Evolutionary conservation across 768 basidiomycete species (phyloP).

Genomic region (Kwoniella dejecticola): DNA sequence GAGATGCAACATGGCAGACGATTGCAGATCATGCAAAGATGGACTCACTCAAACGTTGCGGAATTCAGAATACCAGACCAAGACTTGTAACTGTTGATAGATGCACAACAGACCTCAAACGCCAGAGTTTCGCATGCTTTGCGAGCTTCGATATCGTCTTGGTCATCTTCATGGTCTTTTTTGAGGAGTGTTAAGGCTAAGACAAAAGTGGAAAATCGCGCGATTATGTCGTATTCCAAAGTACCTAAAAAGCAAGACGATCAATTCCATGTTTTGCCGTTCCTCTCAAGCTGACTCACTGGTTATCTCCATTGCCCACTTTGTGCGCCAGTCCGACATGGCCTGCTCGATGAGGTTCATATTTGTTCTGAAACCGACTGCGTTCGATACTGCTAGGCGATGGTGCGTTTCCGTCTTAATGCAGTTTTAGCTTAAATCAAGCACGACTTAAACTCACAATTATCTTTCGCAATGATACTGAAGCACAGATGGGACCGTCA

Average conservation of each 20-base stretch:
- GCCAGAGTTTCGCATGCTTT: constrained; percentile 16
- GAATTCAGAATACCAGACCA: constrained; percentile 25
- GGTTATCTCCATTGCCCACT: constrained; percentile 15
- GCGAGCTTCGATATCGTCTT: constrained; percentile 6
- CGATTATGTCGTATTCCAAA: constrained; percentile 26
- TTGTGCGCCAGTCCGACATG: constrained; percentile 12
- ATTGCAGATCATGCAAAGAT: too few relatives aligned
- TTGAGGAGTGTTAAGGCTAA: constrained; percentile 11
- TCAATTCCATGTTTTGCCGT: neutral
- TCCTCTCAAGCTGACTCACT: constrained; percentile 2
- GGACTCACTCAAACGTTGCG: constrained; percentile 25
- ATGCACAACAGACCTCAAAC: constrained; percentile 21
- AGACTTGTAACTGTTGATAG: constrained; percentile 23
- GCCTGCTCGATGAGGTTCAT: constrained; percentile 6
- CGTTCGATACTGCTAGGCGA: neutral
- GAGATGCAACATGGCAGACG: too few relatives aligned
- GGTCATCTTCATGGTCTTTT: constrained; percentile 6
- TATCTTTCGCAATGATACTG: constrained; percentile 18
- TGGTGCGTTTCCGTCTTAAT: constrained; percentile 14
- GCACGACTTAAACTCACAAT: constrained; percentile 8
- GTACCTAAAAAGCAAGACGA: constrained; percentile 3
- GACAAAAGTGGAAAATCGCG: constrained; percentile 19
- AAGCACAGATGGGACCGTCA: constrained; percentile 19
- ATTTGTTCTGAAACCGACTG: constrained; percentile 4
- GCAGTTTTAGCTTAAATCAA: neutral